Evolutionary conservation across 331 rosid species (phyloP).

Genomic region (Malus hybrid): DNA sequence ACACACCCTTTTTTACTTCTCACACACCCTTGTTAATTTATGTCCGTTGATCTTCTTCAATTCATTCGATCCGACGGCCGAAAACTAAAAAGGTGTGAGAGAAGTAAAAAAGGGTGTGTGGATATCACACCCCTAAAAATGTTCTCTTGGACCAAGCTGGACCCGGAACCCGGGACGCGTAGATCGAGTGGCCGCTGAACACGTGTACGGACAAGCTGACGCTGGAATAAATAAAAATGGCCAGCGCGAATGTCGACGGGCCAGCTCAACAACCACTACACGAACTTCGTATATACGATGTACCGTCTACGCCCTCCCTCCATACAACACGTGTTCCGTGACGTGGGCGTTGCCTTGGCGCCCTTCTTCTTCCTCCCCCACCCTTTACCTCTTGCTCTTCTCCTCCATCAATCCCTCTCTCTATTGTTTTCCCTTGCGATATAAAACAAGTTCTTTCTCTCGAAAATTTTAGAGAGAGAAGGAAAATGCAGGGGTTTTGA

Average conservation of each 20-base stretch:
- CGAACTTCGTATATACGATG: conserved; percentile 49
- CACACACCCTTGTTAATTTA: too few relatives aligned
- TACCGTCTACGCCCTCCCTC: conserved; percentile 23
- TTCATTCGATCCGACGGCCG: too few relatives aligned
- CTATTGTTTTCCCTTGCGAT: neutral
- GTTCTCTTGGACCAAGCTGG: conserved; percentile 19
- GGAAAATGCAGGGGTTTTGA: conserved; percentile 23
- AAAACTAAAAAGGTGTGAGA: too few relatives aligned
- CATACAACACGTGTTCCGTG: conserved; percentile 68
- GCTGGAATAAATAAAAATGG: conserved; percentile 36
- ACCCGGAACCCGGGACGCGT: conserved; percentile 32
- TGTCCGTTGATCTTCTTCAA: too few relatives aligned
- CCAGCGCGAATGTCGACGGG: conserved; percentile 45
- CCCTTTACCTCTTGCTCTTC: conserved; percentile 10
- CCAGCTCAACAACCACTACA: conserved; percentile 79
- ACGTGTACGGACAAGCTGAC: conserved; percentile 50
- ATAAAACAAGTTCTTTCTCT: conserved; percentile 5
- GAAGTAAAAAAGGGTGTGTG: too few relatives aligned
- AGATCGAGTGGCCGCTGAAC: conserved; percentile 24
- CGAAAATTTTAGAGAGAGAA: conserved; percentile 30
- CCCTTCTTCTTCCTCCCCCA: conserved; percentile 15
- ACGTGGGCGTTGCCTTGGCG: conserved; percentile 72
- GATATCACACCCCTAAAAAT: too few relatives aligned
- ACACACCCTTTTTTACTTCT: too few relatives aligned
- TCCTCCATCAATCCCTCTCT: neutral